Evolutionary conservation across 331 rosid species (phyloP).

Genomic region (Pyrus hybrid): DNA sequence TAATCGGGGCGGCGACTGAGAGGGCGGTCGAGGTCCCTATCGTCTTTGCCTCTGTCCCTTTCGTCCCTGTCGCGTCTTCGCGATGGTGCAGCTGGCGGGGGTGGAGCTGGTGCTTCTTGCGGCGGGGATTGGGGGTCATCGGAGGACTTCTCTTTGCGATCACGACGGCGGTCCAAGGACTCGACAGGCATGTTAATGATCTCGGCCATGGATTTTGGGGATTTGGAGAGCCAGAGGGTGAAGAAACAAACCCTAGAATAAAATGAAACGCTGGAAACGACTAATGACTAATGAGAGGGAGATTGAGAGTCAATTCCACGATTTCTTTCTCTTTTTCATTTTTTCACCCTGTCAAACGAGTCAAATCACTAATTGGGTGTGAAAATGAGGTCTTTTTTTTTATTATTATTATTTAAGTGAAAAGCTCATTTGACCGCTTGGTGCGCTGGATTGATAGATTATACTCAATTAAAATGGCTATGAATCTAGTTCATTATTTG

Average conservation of each 20-base stretch:
- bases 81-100: slow-evolving; percentile 10
- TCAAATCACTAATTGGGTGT: background rate
- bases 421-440: too few species aligned
- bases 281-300: background rate
- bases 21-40: slow-evolving; percentile 40
- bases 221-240: background rate
- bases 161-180: slow-evolving; percentile 33
- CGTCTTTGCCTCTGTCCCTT: slow-evolving; percentile 31
- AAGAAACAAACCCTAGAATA: slow-evolving; percentile 41
- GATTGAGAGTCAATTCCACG: background rate
- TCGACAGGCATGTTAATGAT: slow-evolving; percentile 49
- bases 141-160: slow-evolving; percentile 21
- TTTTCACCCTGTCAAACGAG: background rate
- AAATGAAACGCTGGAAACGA: background rate
- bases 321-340: background rate
- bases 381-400: too few species aligned
- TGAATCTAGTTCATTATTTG: too few species aligned
- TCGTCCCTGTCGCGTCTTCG: slow-evolving; percentile 42
- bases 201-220: slow-evolving; percentile 35
- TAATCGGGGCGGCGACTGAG: slow-evolving; percentile 39
- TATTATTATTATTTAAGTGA: too few species aligned
- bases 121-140: slow-evolving; percentile 21
- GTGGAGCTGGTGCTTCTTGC: slow-evolving; percentile 12
- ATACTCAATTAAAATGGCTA: too few species aligned
- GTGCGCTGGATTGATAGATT: too few species aligned